Evolutionary conservation across 2,329 filamentous ascomycete genomes (phyloP), one percentile per base, ranked within the genome.

Genomic region (Simplicillium sp.): DNA sequence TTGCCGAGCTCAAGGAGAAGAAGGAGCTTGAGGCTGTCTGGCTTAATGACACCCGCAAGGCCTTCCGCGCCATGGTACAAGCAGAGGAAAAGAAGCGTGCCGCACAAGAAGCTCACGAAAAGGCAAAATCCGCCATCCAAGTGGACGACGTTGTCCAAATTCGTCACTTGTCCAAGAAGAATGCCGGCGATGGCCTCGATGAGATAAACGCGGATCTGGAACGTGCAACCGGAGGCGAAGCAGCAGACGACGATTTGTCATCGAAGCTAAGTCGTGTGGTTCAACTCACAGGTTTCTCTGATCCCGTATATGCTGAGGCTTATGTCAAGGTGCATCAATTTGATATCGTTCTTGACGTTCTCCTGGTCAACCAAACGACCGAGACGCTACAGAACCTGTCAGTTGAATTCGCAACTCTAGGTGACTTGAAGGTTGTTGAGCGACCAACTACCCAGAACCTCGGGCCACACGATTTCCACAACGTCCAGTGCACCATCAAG

Each of bases 291-390:
- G 92, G 92, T 46, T 98, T 98, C 74, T 97, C 92, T 0, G 92
- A 98, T 57, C 84, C 92, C 2, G 92, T 98, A 12, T 98, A 98
- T 54, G 92, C 87, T n/a, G 92, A 98, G 65, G 92, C 92, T 5
- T 98, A 98, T 54, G 90, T 98, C 56, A 95, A 94, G 61, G 90
- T 98, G 9, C 89, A 97, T 61, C 92, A 98, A 61, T 98, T 98
- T 56, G 92, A 98, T 57, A 98, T 98, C 54, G 84, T 98, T 13
- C 75, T 98, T 18, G 92, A 98, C 56, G 92, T 98, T 8, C 76
- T 98, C 3, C 73, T 98, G 16, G 92, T 98, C 55, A 98, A 98
- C 63, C 92, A 98, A 64, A 97, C 92, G 1, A 87, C 84, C 12
- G 90, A 97, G 57, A 98, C 92, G 3, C 74, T 98, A 17, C 92